Evolutionary conservation across 2,329 filamentous ascomycete genomes (phyloP).

Genomic region (Alternaria incomplexa): DNA sequence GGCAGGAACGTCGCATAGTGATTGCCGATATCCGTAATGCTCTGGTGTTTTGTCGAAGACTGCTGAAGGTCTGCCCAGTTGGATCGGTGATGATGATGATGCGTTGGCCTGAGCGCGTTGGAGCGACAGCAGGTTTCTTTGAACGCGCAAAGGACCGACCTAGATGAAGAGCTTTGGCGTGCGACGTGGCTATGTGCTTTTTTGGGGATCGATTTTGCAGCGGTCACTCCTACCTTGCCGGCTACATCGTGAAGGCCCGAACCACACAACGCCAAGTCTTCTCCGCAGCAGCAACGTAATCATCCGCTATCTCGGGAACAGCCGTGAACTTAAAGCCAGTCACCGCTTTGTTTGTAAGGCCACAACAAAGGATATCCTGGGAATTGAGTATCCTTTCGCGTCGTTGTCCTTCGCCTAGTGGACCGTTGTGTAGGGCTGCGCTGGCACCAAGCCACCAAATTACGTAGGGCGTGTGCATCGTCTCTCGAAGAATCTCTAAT

Average conservation of each 20-base stretch:
- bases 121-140: neutral
- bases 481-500: constrained; percentile 1
- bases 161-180: neutral
- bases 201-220: neutral
- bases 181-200: neutral
- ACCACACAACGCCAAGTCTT: neutral
- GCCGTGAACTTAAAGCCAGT: neutral
- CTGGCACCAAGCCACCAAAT: neutral
- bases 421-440: neutral
- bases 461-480: constrained; percentile 11
- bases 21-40: neutral
- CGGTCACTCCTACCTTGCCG: neutral
- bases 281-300: constrained; percentile 1
- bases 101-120: neutral
- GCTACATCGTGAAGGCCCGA: neutral
- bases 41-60: neutral
- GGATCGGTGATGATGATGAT: neutral
- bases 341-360: neutral
- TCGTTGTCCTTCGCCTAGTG: neutral
- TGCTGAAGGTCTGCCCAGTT: neutral
- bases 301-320: constrained; percentile 9
- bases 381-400: neutral
- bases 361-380: neutral
- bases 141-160: neutral
- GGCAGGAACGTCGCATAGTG: neutral